Base-by-base conservation (phyloP, 371 early-diverging fungal genomes). In the Mortierella sp. region DNA sequence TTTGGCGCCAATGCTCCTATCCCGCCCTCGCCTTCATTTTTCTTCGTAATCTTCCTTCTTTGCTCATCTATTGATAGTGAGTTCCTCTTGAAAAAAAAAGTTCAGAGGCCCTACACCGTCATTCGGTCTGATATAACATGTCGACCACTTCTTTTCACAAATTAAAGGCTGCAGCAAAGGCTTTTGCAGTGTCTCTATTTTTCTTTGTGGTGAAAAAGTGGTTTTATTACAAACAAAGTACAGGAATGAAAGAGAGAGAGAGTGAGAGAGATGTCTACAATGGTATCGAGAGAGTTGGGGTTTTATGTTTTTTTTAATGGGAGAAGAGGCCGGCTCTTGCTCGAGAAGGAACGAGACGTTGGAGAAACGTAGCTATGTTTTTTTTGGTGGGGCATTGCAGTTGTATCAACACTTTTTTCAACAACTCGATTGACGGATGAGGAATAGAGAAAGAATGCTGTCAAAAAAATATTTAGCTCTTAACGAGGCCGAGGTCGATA, bases 401-500 rank as follows among this genome's bases (percentile, higher is more conserved):
- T 61, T 61, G 61, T 61, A 61, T 61, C 61, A 61, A 61, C 61
- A 16, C 61, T 61, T 61, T 61, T 61, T 61, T 34, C 61, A 61
- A 61, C 61, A 34, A 61, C 61, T 61, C 50, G 13, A 50, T 50
- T 50, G 1, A 16, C 0, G 50, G 50, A 50, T 34, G 61, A 26
- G 0, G 0, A 34, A 61, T 13, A 61, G 37, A 34, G 61, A 34
- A 31, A 5, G 34, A 6, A 54, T 54, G 54, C n/a, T 19, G 54
- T n/a, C n/a, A 19, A 21, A 67, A 24, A 11, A 34, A 48, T n/a
- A 28, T 69, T 57, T 73, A 69, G 8, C 16, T 59, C 24, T 19
- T 26, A 11, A 46, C 43, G 54, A 83, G 67, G n/a, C 64, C 69
- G 40, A 83, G 78, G 31, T 83, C 72, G 64, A 83, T 70, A 21